Base-by-base conservation (phyloP, 2,329 filamentous ascomycete genomes). In the Calonectria hawksworthii region DNA sequence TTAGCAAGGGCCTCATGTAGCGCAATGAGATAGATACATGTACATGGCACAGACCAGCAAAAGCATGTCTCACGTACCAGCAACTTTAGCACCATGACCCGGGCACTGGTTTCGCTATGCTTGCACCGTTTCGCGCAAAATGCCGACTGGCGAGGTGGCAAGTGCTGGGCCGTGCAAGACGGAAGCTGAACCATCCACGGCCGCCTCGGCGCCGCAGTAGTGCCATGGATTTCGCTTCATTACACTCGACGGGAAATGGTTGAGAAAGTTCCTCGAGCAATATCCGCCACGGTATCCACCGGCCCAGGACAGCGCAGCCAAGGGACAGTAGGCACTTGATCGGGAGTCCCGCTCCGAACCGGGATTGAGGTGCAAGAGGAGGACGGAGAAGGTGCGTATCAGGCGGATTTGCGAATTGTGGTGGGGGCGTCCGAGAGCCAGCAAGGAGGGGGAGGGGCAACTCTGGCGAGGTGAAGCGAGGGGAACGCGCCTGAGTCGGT, bases 291-390 rank as follows among this genome's bases (percentile, higher is more conserved):
- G 51, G 56, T 41, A 38, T 32, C 56, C 68, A 65, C 61, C 38
- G 32, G 52, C 34, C 52, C 7, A n/a, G 23, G 66, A 36, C 34
- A 38, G n/a, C 30, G n/a, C 32, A 61, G 76, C 76, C 74, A 77
- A 61, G 75, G 66, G 70, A 73, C 76, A 70, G 78, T 71, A 70
- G 72, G 75, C 76, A 77, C 75, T 79, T 75, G 72, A 75, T 78
- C 68, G 74, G 70, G 18, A 63, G 76, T 73, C 76, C 76, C 76
- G 72, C 76, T 70, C 76, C 72, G 72, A 73, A 65, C 72, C 71
- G 74, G 74, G 71, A 70, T 74, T 47, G 70, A 52, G 28, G 68
- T 71, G 51, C 52, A 68, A 32, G 34, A 41, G 38, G 18, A 18
- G 13, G 34, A 34, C 5, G 34, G 38, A 16, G 38, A 61, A 34